Evolutionary conservation across 108 stramenopile genomes (phyloP), one percentile per base, ranked within the genome.

Genomic region (Cyclotella baltica): DNA sequence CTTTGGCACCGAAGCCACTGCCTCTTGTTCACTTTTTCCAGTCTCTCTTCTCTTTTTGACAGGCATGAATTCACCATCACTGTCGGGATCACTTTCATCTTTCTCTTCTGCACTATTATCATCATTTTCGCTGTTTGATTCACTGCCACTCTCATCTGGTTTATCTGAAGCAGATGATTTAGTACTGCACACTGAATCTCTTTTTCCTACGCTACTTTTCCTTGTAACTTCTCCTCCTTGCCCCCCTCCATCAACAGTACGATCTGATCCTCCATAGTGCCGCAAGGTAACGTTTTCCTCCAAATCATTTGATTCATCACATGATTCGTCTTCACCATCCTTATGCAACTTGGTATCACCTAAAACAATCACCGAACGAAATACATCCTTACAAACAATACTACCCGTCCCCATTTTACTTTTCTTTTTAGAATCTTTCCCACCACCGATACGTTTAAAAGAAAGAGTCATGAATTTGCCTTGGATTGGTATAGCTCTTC

Each of bases 201-300:
- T 59, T 33, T 59, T 34, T 0, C 50, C 73, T 5, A 31, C 40
- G 19, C 64, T 31, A 46, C 68, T 75, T 35, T 69, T 75, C 30
- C 68, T 69, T 35, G 58, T 31, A 3, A 50, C 11, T 62, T 13
- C 15, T 30, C 73, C 81, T 34, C 40, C 74, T 2, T 35, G 69
- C 11, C 81, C 81, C 50, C 85, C 81, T 28, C 90, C 90, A 75
- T 91, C 90, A 10, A 91, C 27, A 25, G 90, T 87, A 46, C 90
- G 83, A 11, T 88, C 85, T 4, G 90, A 91, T 75, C 90, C 90
- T 29, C 90, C 90, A 61, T 87, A 91, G 62, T 91, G 90, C 3
- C 31, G 31, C 47, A 86, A 68, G 34, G 2, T 31, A 20, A 27
- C 34, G 15, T 48, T 33, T 37, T 82, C 30, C 0, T 65, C 53